Evolutionary conservation across 164 flowering plant species (phyloP), one percentile per base, ranked within the genome.

Genomic region (Saururus chinensis): DNA sequence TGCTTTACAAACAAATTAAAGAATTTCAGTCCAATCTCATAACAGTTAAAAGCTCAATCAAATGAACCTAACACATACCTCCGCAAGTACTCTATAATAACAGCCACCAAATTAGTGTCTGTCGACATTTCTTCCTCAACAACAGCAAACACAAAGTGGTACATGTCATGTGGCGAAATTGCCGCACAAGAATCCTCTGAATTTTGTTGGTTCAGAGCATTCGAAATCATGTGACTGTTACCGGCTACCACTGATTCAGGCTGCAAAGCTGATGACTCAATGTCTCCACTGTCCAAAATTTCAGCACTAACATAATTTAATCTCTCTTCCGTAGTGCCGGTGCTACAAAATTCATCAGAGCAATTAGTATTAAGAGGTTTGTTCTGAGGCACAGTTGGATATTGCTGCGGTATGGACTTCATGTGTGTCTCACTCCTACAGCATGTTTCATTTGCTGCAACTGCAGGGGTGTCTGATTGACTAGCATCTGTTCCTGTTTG

Each of bases 81-180:
- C 60, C 87, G 84, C 40, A 93, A 80, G 76, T 88, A 90, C 78
- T 90, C 96, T 53, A 86, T 68, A 63, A 90, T 79, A 59, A 90
- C 71, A 41, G 92, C 76, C 66, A 83, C 74, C 75, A 95, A 79
- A 73, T 95, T 91, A 63, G 89, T 81, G 64, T 95, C 93, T 57
- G 85, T 95, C 0, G 79, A 68, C 88, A 91, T 82, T 81, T 87
- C 93, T 71, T 88, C 99, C 76, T 95, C 95, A 40, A 83, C 82
- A 49, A 81, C 78, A 75, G 91, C 70, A 75, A 95, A 89, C 51
- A 95, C 88, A 73, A 65, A 82, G 70, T 64, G 75, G 75, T 84
- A 88, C 79, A 95, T 76, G 73, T 95, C 99, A 71, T 83, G 87
- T 51, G 97, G 90, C 64, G 99, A 88, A 73, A 87, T 79, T 63